Evolutionary conservation across 179 eudicot species (phyloP), one percentile per base, ranked within the genome.

Genomic region (Silene coronaria): DNA sequence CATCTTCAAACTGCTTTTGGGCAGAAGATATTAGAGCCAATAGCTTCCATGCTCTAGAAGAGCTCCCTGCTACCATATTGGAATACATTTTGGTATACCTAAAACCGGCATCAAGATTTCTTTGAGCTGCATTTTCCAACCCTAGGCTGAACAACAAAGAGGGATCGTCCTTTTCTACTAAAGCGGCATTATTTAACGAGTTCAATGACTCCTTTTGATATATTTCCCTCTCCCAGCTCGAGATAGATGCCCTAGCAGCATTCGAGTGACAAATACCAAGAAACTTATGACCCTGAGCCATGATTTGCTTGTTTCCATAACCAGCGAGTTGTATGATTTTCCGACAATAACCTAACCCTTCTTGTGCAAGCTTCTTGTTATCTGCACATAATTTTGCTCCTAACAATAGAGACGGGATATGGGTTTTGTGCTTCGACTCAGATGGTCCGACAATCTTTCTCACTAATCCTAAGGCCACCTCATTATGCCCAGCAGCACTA

Each of bases 331-430:
- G 84, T 46, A 82, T 66, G 30, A 78, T 81, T 71, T 71, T 72
- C 17, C 77, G 82, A 73, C 89, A 86, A 81, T 88, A 91, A 2
- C 72, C 78, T 5, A 92, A 85, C 48, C 98, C 98, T 66, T 90
- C 91, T 32, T 69, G 80, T 24, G 97, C 89, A 77, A 80, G 80
- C 38, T 75, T 83, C 32, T 76, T 73, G 78, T 90, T 86, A 69
- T 84, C 82, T 34, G 91, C 76, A 77, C 98, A 90, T 74, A 94
- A 73, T 65, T 92, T 94, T 16, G 98, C 96, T 32, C 93, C 98
- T 16, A 94, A 78, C 80, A 94, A 80, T 69, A 88, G 80, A 17
- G 97, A 82, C 75, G 86, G 80, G 48, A 92, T 57, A 75, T 90
- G 91, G 46, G 94, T 92, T 73, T 63, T 74, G 30, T 82, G 82